Base-by-base conservation (phyloP, 2,329 filamentous ascomycete species). In the Helotiales sp. region DNA sequence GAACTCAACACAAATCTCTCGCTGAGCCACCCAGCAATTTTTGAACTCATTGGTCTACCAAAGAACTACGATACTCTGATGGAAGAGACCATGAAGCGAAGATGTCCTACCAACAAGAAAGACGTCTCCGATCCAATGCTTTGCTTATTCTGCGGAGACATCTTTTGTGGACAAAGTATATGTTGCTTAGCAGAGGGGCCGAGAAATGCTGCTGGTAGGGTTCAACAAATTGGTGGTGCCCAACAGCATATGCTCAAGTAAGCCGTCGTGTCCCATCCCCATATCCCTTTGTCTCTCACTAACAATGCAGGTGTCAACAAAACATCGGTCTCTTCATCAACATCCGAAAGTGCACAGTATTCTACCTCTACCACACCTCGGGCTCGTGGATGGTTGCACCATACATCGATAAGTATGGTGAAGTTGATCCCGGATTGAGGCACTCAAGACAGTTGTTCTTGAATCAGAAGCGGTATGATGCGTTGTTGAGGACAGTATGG, bases 281-380 rank as follows among this genome's bases (percentile, higher is more conserved):
- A n/a, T 30, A 15, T 25, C 36, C 24, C 36, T 52, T 33, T 44
- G 22, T 25, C 38, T 55, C 68, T 72, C 66, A 73, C 55, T 22
- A 47, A 40, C 8, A 44, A 27, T 24, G 53, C 27, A 96, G 91
- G 67, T 98, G 93, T 73, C 92, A 95, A 70, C 85, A 87, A 61
- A 92, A 91, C 66, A 86, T 96, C 48, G 95, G 95, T n/a, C 79
- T 97, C 31, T 98, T 96, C 77, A 88, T 99, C 73, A 96, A 96
- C 73, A 93, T 99, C 66, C 89, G 95, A 65, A 98, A 98, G 77
- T 98, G 96, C 76, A 91, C 89, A 66, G 86, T 96, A 38, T 85
- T 96, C 59, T 96, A 96, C 73, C 79, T 96, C 55, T 92, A 96
- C 75, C 85, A 88, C 59, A 79, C 81, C 30, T 89, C 90, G 47